Base-by-base conservation (phyloP, 495 filamentous ascomycete species). In the Pseudoneurospora amorphoporcata region DNA sequence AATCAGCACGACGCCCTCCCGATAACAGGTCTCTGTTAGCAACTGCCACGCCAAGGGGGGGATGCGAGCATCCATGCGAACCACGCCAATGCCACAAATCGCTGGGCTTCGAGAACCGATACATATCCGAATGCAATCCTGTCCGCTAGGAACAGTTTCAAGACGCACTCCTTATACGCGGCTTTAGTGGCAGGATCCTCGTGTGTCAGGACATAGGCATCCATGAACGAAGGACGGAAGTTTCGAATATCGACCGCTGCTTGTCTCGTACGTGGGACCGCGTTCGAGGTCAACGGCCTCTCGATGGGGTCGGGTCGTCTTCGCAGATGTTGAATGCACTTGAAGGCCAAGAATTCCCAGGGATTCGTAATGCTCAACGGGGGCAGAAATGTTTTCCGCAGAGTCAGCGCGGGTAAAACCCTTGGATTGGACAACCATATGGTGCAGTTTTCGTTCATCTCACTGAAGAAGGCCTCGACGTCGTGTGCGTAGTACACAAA, bases 401-500 rank as follows among this genome's bases (percentile, higher is more conserved):
- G 58, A 69, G 81, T 77, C 17, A 87, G 73, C 73, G 79, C 77
- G 4, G 82, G 79, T 43, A 90, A 76, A 16, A 86, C 35, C 29
- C 83, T 78, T 1, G 82, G 82, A 5, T 83, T 74, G 2, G 88
- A 87, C 45, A 89, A 76, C 77, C 80, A 83, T 29, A 90, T 77
- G 1, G 86, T 91, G 37, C 79, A 77, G 74, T 82, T 87, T 72
- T 86, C 85, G 23, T 83, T 77, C 14, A 83, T 73, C 74, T 90
- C 87, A 45, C 79, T 79, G 53, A 85, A 81, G 41, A 90, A 76
- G 2, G 83, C 87, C 73, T 87, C 85, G 16, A 85, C 75, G 37
- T 83, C 79, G 74, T 88, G 81, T 8, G 82, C 75, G 73, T 88
- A 87, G 73, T 84, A 80, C 29, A 87, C 84, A 65, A 91, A 85